Evolutionary conservation across 768 basidiomycete genomes (phyloP).

Genomic region (Boletus coccyginus): DNA sequence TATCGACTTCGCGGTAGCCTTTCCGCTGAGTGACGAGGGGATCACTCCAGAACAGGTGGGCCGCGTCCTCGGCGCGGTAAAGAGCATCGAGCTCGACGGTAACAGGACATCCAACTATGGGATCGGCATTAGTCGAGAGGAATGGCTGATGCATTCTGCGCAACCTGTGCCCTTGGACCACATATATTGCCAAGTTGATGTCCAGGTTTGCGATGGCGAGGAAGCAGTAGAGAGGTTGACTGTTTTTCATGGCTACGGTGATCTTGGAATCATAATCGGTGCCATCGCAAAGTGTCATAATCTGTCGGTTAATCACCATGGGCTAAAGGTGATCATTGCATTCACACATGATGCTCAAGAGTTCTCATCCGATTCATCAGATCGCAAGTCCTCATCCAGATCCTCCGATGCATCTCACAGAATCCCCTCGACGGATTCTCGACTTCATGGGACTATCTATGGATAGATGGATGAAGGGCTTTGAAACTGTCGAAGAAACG

Average conservation of each 20-base stretch:
- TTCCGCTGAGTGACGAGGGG: conserved; percentile 31
- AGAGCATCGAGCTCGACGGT: conserved; percentile 46
- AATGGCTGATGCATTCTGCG: conserved; percentile 28
- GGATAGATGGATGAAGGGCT: conserved; percentile 51
- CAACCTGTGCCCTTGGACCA: conserved; percentile 3
- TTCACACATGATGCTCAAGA: background rate
- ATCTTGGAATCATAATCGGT: conserved; percentile 68
- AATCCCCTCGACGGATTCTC: conserved; percentile 48
- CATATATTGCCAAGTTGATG: conserved; percentile 54
- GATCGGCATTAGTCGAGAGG: conserved; percentile 41
- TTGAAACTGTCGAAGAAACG: conserved; percentile 48
- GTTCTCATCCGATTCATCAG: conserved; percentile 24
- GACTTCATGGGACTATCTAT: conserved; percentile 57
- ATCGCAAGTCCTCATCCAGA: conserved; percentile 29
- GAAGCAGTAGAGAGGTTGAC: conserved; percentile 49
- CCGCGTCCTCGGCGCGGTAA: conserved; percentile 44
- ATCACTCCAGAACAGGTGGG: conserved; percentile 38
- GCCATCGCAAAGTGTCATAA: conserved; percentile 52
- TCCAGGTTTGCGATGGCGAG: conserved; percentile 53
- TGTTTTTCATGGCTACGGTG: conserved; percentile 66
- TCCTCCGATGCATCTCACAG: conserved; percentile 47
- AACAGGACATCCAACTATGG: conserved; percentile 66
- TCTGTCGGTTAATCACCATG: conserved; percentile 48
- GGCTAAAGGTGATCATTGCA: conserved; percentile 49
- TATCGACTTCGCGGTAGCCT: conserved; percentile 61